These are phyloP conservation scores for Lepiota brunneoincarnata DNA, from an alignment of 768 basidiomycete genomes.

Conservation along the genomic window DNA sequence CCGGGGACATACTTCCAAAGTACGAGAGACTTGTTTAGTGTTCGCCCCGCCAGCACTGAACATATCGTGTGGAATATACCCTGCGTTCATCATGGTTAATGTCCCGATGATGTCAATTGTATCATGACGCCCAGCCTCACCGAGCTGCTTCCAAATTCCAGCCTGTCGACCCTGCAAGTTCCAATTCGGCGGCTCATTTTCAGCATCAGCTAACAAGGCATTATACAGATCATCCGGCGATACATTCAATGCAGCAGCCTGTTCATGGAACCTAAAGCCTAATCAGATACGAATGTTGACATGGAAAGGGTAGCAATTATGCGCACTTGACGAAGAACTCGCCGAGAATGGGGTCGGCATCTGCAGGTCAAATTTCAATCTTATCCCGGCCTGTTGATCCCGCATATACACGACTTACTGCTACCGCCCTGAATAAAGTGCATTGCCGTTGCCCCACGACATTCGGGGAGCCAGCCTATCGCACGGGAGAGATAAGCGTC, in stretches of 20 bases:
- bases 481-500: neutral
- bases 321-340: conserved; percentile 65
- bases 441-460: conserved; percentile 51
- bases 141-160: conserved; percentile 52
- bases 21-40: conserved; percentile 60
- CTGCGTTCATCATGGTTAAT: conserved; percentile 17
- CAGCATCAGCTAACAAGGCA: conserved; percentile 58
- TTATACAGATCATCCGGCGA: conserved; percentile 48
- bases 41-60: conserved; percentile 49
- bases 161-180: conserved; percentile 61
- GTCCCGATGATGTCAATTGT: neutral
- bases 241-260: conserved; percentile 46
- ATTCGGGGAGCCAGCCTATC: conserved; percentile 66
- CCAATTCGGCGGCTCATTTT: conserved; percentile 56
- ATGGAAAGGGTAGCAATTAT: neutral
- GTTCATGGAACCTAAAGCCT: conserved; percentile 42
- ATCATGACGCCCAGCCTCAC: conserved; percentile 24
- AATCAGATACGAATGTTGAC: neutral
- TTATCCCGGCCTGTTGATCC: neutral
- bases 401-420: conserved; percentile 34
- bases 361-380: conserved; percentile 24
- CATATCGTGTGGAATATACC: conserved; percentile 39
- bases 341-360: conserved; percentile 60
- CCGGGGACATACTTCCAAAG: conserved; percentile 45
- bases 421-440: conserved; percentile 61